Conservation (phyloP, 2,329 filamentous ascomycete genomes). For the Penicillium italicum region DNA sequence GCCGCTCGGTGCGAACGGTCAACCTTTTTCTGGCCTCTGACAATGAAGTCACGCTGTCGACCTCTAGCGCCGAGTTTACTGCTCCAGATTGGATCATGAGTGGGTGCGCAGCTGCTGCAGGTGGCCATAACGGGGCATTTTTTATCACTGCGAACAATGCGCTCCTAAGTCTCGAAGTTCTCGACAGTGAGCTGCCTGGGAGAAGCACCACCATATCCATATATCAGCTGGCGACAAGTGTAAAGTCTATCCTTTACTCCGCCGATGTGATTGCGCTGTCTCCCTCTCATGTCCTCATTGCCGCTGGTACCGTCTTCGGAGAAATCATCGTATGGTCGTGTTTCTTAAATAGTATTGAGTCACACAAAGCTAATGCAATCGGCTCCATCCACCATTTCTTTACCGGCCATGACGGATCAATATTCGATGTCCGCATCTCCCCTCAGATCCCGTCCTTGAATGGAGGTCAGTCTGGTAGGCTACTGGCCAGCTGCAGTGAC, state of each 20-base stretch:
- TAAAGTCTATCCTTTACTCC: constrained; percentile 83
- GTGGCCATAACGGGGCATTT: constrained; percentile 46
- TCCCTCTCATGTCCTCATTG: constrained; percentile 63
- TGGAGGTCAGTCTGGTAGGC: constrained; percentile 45
- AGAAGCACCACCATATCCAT: constrained; percentile 28
- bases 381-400: constrained; percentile 55
- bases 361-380: constrained; percentile 17
- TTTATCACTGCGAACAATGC: constrained; percentile 87
- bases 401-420: constrained; percentile 79
- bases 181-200: constrained; percentile 12
- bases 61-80: constrained; percentile 42
- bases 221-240: constrained; percentile 46
- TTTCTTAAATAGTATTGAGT: constrained; percentile 30
- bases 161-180: constrained; percentile 52
- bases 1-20: constrained; percentile 51
- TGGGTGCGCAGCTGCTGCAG: constrained; percentile 45
- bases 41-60: constrained; percentile 28
- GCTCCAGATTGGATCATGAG: constrained; percentile 77
- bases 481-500: constrained; percentile 92
- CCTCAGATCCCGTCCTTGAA: constrained; percentile 44
- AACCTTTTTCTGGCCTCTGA: constrained; percentile 19
- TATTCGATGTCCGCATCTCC: constrained; percentile 86
- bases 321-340: constrained; percentile 90
- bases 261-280: constrained; percentile 67
- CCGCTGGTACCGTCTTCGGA: constrained; percentile 89